phyloP scores from a whole-genome alignment of 2,329 filamentous ascomycete genomes.

The Cytospora piceicola region DNA sequence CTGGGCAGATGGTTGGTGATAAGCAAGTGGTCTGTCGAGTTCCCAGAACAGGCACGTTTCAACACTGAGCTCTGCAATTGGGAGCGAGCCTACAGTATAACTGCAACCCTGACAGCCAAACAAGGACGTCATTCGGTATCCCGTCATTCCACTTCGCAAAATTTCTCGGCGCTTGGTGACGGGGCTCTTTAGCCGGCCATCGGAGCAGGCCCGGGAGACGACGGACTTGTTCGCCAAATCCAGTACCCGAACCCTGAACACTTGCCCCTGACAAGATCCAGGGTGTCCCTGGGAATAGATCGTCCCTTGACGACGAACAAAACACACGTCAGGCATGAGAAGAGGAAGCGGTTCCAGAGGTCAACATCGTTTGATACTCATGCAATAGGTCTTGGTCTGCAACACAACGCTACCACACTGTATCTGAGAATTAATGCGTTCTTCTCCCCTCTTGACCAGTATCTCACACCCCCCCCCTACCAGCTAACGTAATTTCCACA shows the following conservation, averaged over 20 bases:
- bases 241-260: not conserved
- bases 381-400: too few species aligned
- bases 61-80: conserved; percentile 18
- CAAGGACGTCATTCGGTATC: conserved; percentile 8
- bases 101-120: not conserved
- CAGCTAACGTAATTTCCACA: conserved; percentile 20
- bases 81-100: not conserved
- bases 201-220: not conserved
- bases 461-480: not conserved
- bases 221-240: too few species aligned
- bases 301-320: too few species aligned
- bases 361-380: too few species aligned
- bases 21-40: not conserved
- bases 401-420: not conserved
- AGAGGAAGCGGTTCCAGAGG: too few species aligned
- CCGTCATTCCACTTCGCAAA: conserved; percentile 22
- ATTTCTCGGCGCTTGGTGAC: conserved; percentile 26
- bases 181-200: conserved; percentile 21
- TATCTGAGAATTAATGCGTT: not conserved
- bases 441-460: not conserved
- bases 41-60: conserved; percentile 26
- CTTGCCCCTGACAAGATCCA: not conserved
- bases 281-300: not conserved
- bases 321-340: too few species aligned
- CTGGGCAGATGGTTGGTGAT: not conserved